Evolutionary conservation across 1,284 basidiomycete genomes (phyloP), one percentile per base, ranked within the genome.

Genomic region (Boletellus sp.): DNA sequence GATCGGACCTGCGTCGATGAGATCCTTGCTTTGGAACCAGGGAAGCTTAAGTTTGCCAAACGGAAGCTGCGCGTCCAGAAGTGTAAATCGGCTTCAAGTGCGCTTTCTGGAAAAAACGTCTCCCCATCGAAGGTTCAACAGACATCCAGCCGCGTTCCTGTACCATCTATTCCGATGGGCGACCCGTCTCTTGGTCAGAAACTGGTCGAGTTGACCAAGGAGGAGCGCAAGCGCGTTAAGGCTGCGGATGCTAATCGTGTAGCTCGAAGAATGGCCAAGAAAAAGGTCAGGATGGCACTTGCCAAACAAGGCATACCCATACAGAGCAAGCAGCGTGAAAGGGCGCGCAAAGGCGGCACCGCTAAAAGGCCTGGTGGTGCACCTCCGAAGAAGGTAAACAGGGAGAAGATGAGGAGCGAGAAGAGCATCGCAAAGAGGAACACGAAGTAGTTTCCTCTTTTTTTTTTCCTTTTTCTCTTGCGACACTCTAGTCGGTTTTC

Each of bases 1-100:
- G 90, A 94, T 59, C 82, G 84, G 3, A 82, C 84, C 64, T 92
- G 89, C 58, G 90, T 94, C 1, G 94, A 96, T 63, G 91, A 95
- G 68, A 69, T 95, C 30, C 73, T 96, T 25, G 86, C 87, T 0
- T 69, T 95, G 17, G 84, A 90, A 37, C 72, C 77, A 16, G 68
- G 66, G 26, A 87, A 84, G 53, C 80, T 95, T 63, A 91, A 87
- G 65, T 90, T 95, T 59, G 90, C 89, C 11, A 94, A 94, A 67
- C 87, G 91, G 48, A 90, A 85, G 55, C 74, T 95, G 3, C 84
- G 93, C 14, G 81, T 95, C 8, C 88, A 94, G 62, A 50, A 85
- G 36, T 94, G 89, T 73, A 94, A 90, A 66, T 82, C 73, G 2
- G 51, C 75, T 10, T 70, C 75, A 2, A 73, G 73, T 43, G 23